These are phyloP conservation scores for Tolypocladium ovalisporum DNA, from an alignment of 2,329 filamentous ascomycete species.

Conservation along the genomic window DNA sequence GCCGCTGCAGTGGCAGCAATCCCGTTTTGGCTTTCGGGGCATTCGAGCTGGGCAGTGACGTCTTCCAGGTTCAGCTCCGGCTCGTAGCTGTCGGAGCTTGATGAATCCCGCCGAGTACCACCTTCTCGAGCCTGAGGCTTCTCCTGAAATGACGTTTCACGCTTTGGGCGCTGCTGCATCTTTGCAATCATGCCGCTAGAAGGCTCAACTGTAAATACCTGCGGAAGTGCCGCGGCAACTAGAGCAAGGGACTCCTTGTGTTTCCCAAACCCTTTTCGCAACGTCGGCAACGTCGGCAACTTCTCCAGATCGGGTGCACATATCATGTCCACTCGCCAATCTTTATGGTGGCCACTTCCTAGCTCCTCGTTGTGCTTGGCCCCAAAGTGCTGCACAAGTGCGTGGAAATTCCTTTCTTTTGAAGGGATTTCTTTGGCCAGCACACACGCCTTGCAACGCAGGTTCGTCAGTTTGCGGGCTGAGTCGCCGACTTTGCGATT, in stretches of 20 bases:
- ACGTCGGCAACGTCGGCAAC: constrained; percentile 12
- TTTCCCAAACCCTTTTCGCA: constrained; percentile 16
- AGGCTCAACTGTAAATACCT: neutral
- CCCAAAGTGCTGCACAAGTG: constrained; percentile 51
- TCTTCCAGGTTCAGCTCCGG: neutral
- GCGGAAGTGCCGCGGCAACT: constrained; percentile 27
- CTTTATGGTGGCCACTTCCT: constrained; percentile 11
- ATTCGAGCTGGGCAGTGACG: neutral
- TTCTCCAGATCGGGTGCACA: constrained; percentile 21
- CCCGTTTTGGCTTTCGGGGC: neutral
- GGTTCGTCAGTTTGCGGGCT: constrained; percentile 40
- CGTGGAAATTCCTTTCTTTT: constrained; percentile 31
- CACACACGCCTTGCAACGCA: constrained; percentile 45
- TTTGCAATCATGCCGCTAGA: neutral
- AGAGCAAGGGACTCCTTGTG: constrained; percentile 22
- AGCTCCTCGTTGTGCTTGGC: constrained; percentile 23
- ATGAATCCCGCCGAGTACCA: constrained; percentile 10
- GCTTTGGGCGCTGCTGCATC: neutral
- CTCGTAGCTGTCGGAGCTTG: neutral
- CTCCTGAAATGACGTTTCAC: neutral
- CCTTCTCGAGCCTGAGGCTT: too few species aligned
- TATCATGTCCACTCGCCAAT: constrained; percentile 39
- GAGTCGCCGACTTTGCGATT: constrained; percentile 45
- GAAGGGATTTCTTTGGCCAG: too few species aligned
- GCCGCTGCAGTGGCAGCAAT: neutral